Evolutionary conservation across 768 basidiomycete species (phyloP).

Genomic region (Sarcodon aspratus): DNA sequence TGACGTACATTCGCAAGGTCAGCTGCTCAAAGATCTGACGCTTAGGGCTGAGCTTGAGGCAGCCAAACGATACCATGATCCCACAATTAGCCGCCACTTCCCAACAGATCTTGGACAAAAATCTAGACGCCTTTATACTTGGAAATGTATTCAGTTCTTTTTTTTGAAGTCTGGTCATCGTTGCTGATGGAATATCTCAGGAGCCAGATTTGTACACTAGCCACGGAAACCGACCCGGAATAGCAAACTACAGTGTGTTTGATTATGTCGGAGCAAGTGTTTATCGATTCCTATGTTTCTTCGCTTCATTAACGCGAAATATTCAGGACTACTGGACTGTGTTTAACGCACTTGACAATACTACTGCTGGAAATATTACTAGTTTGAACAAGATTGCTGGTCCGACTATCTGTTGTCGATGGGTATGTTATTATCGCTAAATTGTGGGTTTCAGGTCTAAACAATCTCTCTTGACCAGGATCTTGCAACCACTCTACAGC

Average conservation of each 20-base stretch:
- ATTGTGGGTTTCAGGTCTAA: background rate
- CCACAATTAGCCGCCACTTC: constrained; percentile 22
- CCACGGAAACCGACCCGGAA: constrained; percentile 28
- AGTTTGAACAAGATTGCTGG: constrained; percentile 30
- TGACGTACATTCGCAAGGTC: background rate
- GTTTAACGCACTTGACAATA: constrained; percentile 22
- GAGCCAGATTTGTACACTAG: constrained; percentile 50
- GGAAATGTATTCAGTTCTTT: constrained; percentile 27
- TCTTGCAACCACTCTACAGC: constrained; percentile 28
- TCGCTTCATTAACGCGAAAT: background rate
- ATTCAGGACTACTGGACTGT: constrained; percentile 30
- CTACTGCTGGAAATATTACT: constrained; percentile 27
- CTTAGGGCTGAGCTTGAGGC: constrained; percentile 30
- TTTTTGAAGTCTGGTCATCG: background rate
- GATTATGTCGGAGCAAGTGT: constrained; percentile 32
- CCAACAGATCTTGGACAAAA: constrained; percentile 22
- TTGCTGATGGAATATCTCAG: constrained; percentile 13
- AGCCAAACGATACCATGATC: constrained; percentile 25
- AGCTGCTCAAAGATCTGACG: constrained; percentile 3
- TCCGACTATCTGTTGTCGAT: constrained; percentile 39
- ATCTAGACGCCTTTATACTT: constrained; percentile 33
- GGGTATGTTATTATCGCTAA: constrained; percentile 22
- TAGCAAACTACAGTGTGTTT: constrained; percentile 34
- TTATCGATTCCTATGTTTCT: background rate
- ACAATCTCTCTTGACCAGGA: constrained; percentile 18